Base-by-base conservation (phyloP, 495 filamentous ascomycete genomes). In the Barbatosphaeria neglecta region DNA sequence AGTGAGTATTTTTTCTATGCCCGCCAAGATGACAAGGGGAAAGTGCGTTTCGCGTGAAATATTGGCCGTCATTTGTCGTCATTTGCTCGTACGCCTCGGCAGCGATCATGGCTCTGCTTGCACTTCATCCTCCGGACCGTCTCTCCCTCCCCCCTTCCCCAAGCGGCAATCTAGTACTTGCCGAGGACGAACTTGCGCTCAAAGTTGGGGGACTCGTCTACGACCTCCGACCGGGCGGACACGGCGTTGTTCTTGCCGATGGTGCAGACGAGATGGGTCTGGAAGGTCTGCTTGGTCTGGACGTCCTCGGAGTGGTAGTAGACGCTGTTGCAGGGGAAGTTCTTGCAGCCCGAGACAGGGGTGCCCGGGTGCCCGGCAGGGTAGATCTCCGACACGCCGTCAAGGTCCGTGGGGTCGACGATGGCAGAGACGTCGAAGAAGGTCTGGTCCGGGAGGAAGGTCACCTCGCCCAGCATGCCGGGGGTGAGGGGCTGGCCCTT, bases 391-490 rank as follows among this genome's bases (percentile, higher is more conserved):
- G 74, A 70, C 49, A 77, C 64, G 41, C 60, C 60, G 24, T 63
- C 22, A 25, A 56, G 49, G 57, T 76, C 74, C 42, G 52, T 35
- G 24, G 68, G 59, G 59, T 75, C 67, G 53, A 73, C 72, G 45
- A 77, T 76, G 54, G 72, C 72, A 4, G 72, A 75, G 44, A 77
- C 70, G 39, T 77, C 74, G 49, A 66, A 77, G 60, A 59, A 77
- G 37, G 60, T 71, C 8, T 59, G 38, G 44, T 52, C 69, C 18
- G 61, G 63, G 37, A 72, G 55, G 61, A 69, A 75, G 51, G 62
- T 49, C 22, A 75, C 58, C 62, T 77, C 74, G 23, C 66, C 72
- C 16, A 77, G 64, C 72, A 77, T 76, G 56, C 73, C 73, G 1
- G 64, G 62, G 2, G 56, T 49, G 38, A 62, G 51, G 2, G 42